A percentile compares a stretch with the other conserved stretches of the same genome.
phyloP scores from a whole-genome alignment of 148 eudicot genomes.

The Camellia granthamiana region DNA sequence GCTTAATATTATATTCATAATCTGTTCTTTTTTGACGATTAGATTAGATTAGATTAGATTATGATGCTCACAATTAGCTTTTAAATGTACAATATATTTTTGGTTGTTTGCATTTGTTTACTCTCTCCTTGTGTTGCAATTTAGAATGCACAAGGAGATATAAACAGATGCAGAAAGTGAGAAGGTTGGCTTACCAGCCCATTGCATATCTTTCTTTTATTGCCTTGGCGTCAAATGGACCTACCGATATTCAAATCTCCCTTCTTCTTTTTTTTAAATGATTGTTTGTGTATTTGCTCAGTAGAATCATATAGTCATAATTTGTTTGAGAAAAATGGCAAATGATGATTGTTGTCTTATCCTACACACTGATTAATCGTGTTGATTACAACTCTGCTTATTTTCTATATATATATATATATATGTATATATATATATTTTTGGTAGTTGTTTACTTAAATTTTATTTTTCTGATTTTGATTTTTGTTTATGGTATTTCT shows the following conservation, averaged over 20 bases:
- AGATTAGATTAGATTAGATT: too few relatives aligned
- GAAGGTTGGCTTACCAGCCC: constrained; percentile 61
- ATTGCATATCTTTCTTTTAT: constrained; percentile 21
- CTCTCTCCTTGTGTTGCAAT: constrained; percentile 33
- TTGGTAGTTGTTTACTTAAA: too few relatives aligned
- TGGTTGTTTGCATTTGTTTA: constrained; percentile 34
- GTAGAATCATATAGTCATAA: neutral
- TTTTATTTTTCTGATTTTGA: neutral
- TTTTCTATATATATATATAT: constrained; percentile 2
- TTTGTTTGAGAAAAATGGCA: constrained; percentile 22
- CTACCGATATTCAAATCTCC: constrained; percentile 27
- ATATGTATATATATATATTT: too few relatives aligned
- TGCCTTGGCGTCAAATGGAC: constrained; percentile 56
- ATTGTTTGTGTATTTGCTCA: neutral
- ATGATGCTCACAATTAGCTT: too few relatives aligned
- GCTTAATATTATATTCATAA: too few relatives aligned
- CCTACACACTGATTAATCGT: constrained; percentile 24
- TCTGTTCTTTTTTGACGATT: neutral
- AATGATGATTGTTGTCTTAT: constrained; percentile 14
- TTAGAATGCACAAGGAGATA: constrained; percentile 37
- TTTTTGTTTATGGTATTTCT: neutral
- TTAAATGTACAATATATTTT: neutral
- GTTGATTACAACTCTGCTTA: constrained; percentile 32
- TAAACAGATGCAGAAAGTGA: constrained; percentile 42
- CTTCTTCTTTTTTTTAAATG: neutral